Percentiles rank a stretch among this genome's conserved stretches.
Conservation (phyloP, 192 early-diverging fungal genomes). For the Coemansia sp. region DNA sequence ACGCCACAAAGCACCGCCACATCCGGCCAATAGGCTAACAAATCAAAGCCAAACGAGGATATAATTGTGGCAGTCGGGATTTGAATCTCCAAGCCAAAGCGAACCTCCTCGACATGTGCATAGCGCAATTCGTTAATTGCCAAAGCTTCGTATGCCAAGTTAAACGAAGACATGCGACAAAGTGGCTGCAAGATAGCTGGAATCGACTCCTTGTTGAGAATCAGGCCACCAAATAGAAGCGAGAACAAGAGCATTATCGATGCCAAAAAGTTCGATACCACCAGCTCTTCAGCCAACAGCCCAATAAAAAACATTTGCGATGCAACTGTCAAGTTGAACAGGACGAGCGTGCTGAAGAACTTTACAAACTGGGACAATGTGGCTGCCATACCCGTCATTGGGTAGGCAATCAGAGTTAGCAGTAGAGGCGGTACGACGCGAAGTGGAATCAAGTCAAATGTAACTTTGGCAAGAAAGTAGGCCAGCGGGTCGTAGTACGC, state of each 20-base stretch:
- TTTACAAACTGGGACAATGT: slow-evolving; percentile 65
- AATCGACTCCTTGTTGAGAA: slow-evolving; percentile 87
- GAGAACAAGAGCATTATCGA: slow-evolving; percentile 85
- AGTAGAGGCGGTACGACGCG: slow-evolving; percentile 81
- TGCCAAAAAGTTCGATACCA: slow-evolving; percentile 75
- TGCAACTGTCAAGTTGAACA: slow-evolving; percentile 81
- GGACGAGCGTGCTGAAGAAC: slow-evolving; percentile 75
- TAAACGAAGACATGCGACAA: slow-evolving; percentile 73
- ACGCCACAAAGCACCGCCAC: slow-evolving; percentile 64
- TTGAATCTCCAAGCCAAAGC: slow-evolving; percentile 83
- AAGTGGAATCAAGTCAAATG: slow-evolving; percentile 67
- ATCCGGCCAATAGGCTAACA: slow-evolving; percentile 82
- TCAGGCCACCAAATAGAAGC: slow-evolving; percentile 88
- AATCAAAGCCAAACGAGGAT: slow-evolving; percentile 87
- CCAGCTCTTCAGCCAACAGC: slow-evolving; percentile 72
- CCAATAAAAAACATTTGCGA: slow-evolving; percentile 75
- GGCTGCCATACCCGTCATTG: slow-evolving; percentile 79
- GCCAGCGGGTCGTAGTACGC: slow-evolving; percentile 64
- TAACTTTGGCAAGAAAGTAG: slow-evolving; percentile 65
- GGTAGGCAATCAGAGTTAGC: slow-evolving; percentile 81
- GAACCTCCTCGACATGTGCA: slow-evolving; percentile 75
- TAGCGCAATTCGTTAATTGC: slow-evolving; percentile 88
- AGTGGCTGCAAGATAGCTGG: slow-evolving; percentile 67
- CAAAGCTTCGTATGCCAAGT: slow-evolving; percentile 87
- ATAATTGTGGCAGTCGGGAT: slow-evolving; percentile 84